phyloP scores from a whole-genome alignment of 371 early-diverging fungal genomes.

The Globomyces sp. region DNA sequence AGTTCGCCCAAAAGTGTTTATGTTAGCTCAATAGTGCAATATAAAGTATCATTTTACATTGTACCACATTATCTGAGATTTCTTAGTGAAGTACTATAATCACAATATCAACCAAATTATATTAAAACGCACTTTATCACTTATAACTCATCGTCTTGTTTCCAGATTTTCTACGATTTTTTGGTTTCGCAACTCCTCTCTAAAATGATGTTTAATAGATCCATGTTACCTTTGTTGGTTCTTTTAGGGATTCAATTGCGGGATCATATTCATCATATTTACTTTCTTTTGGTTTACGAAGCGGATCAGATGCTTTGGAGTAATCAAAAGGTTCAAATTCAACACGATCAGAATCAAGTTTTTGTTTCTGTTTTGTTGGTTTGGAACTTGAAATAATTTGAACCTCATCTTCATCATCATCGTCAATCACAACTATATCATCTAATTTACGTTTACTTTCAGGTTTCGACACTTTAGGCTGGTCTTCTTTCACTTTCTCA shows the following conservation, averaged over 20 bases:
- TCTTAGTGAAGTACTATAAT: no score
- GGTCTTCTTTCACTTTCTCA: constrained; percentile 3
- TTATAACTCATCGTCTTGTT: constrained; percentile 8
- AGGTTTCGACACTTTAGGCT: not conserved
- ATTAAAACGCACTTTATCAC: not conserved
- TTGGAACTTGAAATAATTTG: not conserved
- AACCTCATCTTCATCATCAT: constrained; percentile 1
- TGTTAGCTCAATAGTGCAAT: no score
- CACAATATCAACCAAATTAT: no score
- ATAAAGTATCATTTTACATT: no score
- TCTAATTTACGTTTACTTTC: constrained; percentile 1
- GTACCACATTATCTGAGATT: no score
- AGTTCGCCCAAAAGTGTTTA: no score
- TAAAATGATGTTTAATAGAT: not conserved
- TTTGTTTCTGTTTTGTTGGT: not conserved
- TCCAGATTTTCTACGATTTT: not conserved
- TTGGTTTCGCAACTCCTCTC: not conserved
- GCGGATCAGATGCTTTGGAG: constrained; percentile 7
- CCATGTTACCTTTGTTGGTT: not conserved
- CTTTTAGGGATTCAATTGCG: not conserved
- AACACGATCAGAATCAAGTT: not conserved
- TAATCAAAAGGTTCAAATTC: constrained; percentile 17
- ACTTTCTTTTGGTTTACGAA: not conserved
- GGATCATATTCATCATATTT: constrained; percentile 7
- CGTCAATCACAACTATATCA: not conserved